phyloP scores from a whole-genome alignment of 1,139 yeast genomes.

The Hansenula lynferdii region DNA sequence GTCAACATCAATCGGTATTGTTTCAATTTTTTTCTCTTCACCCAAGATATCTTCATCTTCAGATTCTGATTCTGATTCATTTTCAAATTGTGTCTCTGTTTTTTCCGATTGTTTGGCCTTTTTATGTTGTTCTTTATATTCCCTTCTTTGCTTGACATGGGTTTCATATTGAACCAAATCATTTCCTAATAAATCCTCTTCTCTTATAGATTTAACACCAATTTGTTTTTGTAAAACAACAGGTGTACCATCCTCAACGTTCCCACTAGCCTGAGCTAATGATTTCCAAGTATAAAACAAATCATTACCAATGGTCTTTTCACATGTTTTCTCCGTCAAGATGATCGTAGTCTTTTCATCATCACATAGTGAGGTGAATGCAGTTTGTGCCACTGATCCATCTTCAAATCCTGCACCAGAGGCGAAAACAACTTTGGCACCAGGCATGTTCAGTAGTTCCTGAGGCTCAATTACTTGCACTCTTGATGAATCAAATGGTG shows the following conservation, averaged over 20 bases:
- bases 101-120: constrained; percentile 21
- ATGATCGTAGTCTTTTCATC: constrained; percentile 66
- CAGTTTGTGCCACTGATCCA: constrained; percentile 59
- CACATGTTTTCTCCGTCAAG: constrained; percentile 59
- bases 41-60: constrained; percentile 24
- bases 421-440: constrained; percentile 81
- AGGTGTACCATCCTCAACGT: constrained; percentile 51
- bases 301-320: constrained; percentile 35
- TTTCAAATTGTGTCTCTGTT: constrained; percentile 28
- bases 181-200: constrained; percentile 44
- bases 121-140: constrained; percentile 23
- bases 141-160: constrained; percentile 36
- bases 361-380: constrained; percentile 54
- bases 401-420: constrained; percentile 65
- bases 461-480: constrained; percentile 55
- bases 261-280: constrained; percentile 36
- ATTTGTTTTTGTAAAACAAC: constrained; percentile 44
- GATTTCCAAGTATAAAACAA: constrained; percentile 57
- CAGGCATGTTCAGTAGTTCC: constrained; percentile 51
- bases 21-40: constrained; percentile 17
- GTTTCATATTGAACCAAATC: constrained; percentile 47
- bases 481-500: constrained; percentile 65
- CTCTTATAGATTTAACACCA: constrained; percentile 35
- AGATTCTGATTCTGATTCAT: constrained; percentile 28
- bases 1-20: constrained; percentile 49